Evolutionary conservation across 805 yeast genomes (phyloP), one percentile per base, ranked within the genome.

Genomic region (Ogataea kodamae): DNA sequence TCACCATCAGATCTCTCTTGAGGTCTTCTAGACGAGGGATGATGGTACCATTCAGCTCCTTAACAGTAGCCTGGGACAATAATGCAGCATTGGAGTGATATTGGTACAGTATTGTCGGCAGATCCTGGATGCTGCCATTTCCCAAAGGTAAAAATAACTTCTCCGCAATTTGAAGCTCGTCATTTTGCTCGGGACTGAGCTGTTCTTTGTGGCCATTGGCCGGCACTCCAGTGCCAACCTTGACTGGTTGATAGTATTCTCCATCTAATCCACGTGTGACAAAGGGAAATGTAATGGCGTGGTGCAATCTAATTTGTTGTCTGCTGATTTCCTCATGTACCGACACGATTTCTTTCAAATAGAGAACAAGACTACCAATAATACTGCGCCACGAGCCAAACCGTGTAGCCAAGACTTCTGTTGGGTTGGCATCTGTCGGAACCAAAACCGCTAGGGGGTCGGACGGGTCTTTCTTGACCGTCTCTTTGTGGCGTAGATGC

Each of bases 261-360:
- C 66, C 67, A 33, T 61, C 62, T n/a, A 59, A 40, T 4, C 64
- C 66, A 45, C 64, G 64, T 48, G 74, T 53, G 41, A 74, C 57
- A 53, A 74, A 65, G 12, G 75, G 74, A 48, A 74, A 66, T 28
- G 66, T 64, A 12, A 84, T 80, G 7, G 95, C 87, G 55, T 86
- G 89, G 40, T 86, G 84, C 27, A 88, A 68, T 31, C 95, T 66
- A 31, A 80, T 61, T 46, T 86, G 92, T 51, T 86, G 95, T 39
- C 95, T 75, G 21, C 84, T 78, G 11, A 86, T 73, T 54, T 89
- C 96, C 57, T 89, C 96, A 55, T 88, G 92, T 37, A 85, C 89
- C 9, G 83, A 72, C 7, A 86, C 87, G 23, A 78, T 79, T 51
- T 88, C 96, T 42, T 73, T 74, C 43, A 90, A 67, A 53, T 90